phyloP scores from a whole-genome alignment of 176 grass and related monocot genomes.

The Thinopyrum elongatum region DNA sequence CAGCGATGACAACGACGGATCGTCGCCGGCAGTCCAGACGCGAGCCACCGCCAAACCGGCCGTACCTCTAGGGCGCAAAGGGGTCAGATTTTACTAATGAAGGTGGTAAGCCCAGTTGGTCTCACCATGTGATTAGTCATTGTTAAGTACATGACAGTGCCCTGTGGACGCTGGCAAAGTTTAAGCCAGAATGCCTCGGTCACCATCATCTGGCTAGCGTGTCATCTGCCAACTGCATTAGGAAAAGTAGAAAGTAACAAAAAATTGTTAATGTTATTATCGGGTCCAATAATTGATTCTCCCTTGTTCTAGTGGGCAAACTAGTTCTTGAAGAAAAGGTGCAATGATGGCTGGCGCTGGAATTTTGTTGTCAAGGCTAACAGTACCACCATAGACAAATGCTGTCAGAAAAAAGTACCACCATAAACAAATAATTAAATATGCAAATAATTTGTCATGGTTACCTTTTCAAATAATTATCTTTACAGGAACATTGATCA shows the following conservation, averaged over 20 bases:
- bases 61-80: not conserved
- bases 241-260: not conserved
- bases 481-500: not conserved
- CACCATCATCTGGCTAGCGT: not conserved
- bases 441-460: constrained; percentile 1
- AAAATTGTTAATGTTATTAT: not conserved
- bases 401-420: no score
- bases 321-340: not conserved
- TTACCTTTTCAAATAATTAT: not conserved
- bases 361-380: not conserved
- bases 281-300: not conserved
- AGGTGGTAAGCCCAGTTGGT: not conserved
- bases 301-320: not conserved
- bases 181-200: not conserved
- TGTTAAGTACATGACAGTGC: constrained; percentile 13
- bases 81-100: not conserved
- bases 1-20: not conserved
- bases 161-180: constrained; percentile 16
- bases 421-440: not conserved
- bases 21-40: constrained; percentile 4
- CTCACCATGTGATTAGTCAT: constrained; percentile 29
- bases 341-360: not conserved
- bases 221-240: constrained; percentile 1
- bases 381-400: not conserved
- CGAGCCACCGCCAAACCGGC: not conserved